Base-by-base conservation (phyloP, 2,329 filamentous ascomycete genomes). In the Aureobasidium subglaciale region DNA sequence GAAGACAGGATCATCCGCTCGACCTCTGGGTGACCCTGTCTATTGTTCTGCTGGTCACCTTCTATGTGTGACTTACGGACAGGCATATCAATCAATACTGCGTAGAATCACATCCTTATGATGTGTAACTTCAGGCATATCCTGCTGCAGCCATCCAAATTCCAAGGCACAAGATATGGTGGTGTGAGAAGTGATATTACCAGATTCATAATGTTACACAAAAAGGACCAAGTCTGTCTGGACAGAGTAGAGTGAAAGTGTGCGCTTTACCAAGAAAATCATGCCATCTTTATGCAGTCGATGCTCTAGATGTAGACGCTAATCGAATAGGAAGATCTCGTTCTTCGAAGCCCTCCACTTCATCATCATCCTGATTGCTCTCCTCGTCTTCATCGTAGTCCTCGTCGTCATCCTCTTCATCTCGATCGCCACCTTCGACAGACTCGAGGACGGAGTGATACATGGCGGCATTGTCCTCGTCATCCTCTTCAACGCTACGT, bases 371-470 rank as follows among this genome's bases (percentile, higher is more conserved):
- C 3, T 29, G 38, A 3, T 56, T 29, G 18, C 58, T 55, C 13
- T 32, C 60, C 29, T 62, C 62, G 8, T 63, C 58, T 5, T 64
- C 62, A 7, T 56, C 58, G 6, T 61, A 57, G 11, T 45, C 53
- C 3, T 56, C 55, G 2, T 58, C 56, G 13, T 64, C 56, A 50
- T 61, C 58, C 11, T 60, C 60, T 7, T 64, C 62, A 2, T 62
- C 64, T 2, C n/a, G 61, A 24, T 70, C 65, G 16, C 73, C 65
- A 20, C 73, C 70, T 41, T 77, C 76, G 4, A 81, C 72, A 18
- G 75, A 74, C n/a, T 77, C 76, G 22, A 78, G 68, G 5, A 76
- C 70, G 1, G 78, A 79, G 24, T 77, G 75, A 8, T 69, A 70
- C 55, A 78, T 62, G 18, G 69, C 65, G 2, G 61, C 61, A 3